A percentile compares a stretch with the other conserved stretches of the same genome.
Evolutionary conservation across 2,329 filamentous ascomycete species (phyloP).

Genomic region (Fusarium illudens): DNA sequence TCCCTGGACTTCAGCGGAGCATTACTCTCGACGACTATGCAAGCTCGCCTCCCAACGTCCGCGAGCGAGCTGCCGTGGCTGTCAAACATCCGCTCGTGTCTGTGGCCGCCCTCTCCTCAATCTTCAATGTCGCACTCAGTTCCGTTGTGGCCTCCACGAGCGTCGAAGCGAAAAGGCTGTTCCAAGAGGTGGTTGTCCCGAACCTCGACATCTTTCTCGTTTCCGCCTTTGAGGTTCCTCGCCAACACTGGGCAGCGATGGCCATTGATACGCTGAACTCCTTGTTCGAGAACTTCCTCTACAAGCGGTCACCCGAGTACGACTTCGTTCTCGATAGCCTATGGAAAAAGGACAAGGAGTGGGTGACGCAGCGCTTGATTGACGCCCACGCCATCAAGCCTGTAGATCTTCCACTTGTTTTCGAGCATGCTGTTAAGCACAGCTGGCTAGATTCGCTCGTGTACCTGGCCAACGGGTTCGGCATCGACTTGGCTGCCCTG

Average conservation of each 20-base stretch:
- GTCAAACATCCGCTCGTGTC: constrained; percentile 89
- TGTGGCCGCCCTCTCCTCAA: constrained; percentile 78
- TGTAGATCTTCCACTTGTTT: constrained; percentile 54
- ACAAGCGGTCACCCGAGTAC: constrained; percentile 78
- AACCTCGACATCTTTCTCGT: constrained; percentile 83
- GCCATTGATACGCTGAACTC: constrained; percentile 79
- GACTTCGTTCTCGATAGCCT: constrained; percentile 91
- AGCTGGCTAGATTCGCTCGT: constrained; percentile 86
- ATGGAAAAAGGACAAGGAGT: constrained; percentile 89
- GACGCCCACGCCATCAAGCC: constrained; percentile 81
- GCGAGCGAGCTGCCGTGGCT: constrained; percentile 66
- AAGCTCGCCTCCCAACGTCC: constrained; percentile 58
- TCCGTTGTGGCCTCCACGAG: constrained; percentile 69
- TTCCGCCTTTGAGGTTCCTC: constrained; percentile 78
- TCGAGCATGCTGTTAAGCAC: constrained; percentile 77
- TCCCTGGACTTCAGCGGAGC: constrained; percentile 81
- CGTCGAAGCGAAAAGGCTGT: constrained; percentile 70
- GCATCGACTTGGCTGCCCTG: constrained; percentile 84
- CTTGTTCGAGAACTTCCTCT: constrained; percentile 83
- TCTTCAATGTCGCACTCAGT: constrained; percentile 71
- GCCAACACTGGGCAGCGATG: constrained; percentile 75
- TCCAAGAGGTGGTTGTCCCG: constrained; percentile 73
- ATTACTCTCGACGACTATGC: constrained; percentile 71
- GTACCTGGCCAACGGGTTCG: constrained; percentile 81
- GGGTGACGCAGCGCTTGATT: constrained; percentile 83